phyloP scores from a whole-genome alignment of 495 filamentous ascomycete genomes.

The Aspergillus conjunctus region DNA sequence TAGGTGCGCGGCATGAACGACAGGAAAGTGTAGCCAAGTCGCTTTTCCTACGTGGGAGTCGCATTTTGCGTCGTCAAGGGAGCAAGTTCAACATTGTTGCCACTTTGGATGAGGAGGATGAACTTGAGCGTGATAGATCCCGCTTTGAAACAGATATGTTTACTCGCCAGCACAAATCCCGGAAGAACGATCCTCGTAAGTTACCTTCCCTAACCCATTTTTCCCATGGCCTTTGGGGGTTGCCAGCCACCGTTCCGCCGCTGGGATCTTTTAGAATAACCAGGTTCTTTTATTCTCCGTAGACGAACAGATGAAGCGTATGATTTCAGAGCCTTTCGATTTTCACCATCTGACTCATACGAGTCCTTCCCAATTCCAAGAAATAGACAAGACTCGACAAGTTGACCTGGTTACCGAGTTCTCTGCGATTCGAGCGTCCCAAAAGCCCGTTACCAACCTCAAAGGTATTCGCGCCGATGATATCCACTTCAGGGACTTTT shows the following conservation, averaged over 20 bases:
- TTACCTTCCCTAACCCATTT: constrained; percentile 13
- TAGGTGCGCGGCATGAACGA: constrained; percentile 37
- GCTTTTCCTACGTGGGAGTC: constrained; percentile 51
- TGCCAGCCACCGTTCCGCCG: constrained; percentile 1
- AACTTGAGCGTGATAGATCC: constrained; percentile 39
- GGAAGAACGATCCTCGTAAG: constrained; percentile 41
- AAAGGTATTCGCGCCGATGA: constrained; percentile 66
- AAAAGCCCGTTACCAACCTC: constrained; percentile 59
- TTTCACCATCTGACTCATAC: constrained; percentile 88
- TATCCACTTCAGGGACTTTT: constrained; percentile 64
- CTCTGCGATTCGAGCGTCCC: constrained; percentile 67
- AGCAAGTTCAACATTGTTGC: constrained; percentile 55
- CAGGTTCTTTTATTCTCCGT: neutral
- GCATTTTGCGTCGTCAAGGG: constrained; percentile 54
- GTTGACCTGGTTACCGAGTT: constrained; percentile 68
- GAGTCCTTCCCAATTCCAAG: constrained; percentile 62
- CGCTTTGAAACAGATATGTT: constrained; percentile 40
- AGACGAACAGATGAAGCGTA: constrained; percentile 46
- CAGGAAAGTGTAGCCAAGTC: constrained; percentile 46
- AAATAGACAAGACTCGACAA: constrained; percentile 57
- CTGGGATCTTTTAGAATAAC: constrained; percentile 7
- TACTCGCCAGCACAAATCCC: constrained; percentile 34
- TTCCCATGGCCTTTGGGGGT: neutral
- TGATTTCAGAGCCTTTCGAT: constrained; percentile 83
- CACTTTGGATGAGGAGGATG: constrained; percentile 49